Evolutionary conservation across 371 early-diverging fungal genomes (phyloP), one percentile per base, ranked within the genome.

Genomic region (Dichotomocladium elegans): DNA sequence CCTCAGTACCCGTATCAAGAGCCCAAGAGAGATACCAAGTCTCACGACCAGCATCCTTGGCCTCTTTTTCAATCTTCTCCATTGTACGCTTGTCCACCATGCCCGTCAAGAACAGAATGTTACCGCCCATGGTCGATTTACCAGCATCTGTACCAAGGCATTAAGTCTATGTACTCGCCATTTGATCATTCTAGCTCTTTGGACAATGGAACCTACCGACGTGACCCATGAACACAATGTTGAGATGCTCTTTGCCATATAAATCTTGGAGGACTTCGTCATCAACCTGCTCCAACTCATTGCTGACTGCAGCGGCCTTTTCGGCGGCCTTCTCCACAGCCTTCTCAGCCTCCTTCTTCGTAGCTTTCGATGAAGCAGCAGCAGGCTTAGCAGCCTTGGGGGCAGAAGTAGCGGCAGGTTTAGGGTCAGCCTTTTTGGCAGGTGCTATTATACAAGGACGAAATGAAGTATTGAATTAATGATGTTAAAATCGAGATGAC

Each of bases 51-150:
- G 86, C 86, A 60, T 98, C 99, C 73, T 92, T 93, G 54, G 99
- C 94, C 68, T 94, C 94, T 68, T 86, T 85, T 72, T 96, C 98
- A 66, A 95, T 98, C 75, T 99, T 99, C 61, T 99, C 99, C 86
- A 99, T 80, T 4, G 98, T 98, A 66, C 99, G 88, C 82, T 95
- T 95, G 68, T 99, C 99, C 27, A 99, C 96, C 94, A 97, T 94
- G 30, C 94, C 97, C 15, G 98, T 92, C 26, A 95, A 71, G 60
- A 72, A 89, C 77, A 99, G 81, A 45, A 99, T 89, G 72, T 98
- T 96, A 47, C 99, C 99, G 63, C 99, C 98, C 87, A 99, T 93
- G 40, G 99, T 99, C 5, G 98, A 98, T 79, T 99, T 99, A 60
- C 99, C 99, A 60, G 99, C 99, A 87, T 99, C 99, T 83, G 55